Evolutionary conservation across 805 yeast species (phyloP), one percentile per base, ranked within the genome.

Genomic region (Wickerhamomyces kurtzmanii): DNA sequence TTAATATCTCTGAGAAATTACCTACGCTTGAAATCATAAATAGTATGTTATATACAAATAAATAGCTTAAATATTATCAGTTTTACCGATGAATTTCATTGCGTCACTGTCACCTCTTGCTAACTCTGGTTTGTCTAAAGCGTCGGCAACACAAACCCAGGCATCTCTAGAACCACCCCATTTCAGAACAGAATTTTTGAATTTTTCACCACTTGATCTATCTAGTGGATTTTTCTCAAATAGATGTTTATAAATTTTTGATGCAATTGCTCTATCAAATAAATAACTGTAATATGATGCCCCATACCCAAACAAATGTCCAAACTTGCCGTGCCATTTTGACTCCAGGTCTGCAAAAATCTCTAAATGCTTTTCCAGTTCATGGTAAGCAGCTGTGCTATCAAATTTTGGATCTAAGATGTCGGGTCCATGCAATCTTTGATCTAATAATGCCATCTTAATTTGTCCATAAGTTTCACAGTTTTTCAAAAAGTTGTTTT

Each of bases 141-240:
- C 86, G 32, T 80, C 81, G 1, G 93, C 82, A 12, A 91, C 58
- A 46, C 94, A 77, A 13, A 61, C 59, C 94, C 96, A 85, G 0
- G 97, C 93, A 44, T 84, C 86, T 34, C 73, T 66, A 3, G 93
- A 71, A 0, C 98, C 98, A 14, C 98, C 98, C 96, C 96, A 89
- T 44, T 71, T 71, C 33, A 91, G 57, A 0, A 91, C 77, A 32
- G 73, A 66, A 17, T 72, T 56, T 39, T 68, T 73, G 49, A 85
- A 83, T 40, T 68, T 69, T 31, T 74, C 78, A 12, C 98, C 98
- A n/a, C 79, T 77, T 2, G 46, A 58, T 18, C 81, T 58, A 34
- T 74, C 69, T 47, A 80, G 65, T 2, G 96, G 95, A 47, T 86
- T 72, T 5, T 62, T 42, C 4, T 54, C 59, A 49, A 91, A 91